A percentile compares a stretch with the other conserved stretches of the same genome.
Conservation (phyloP, 805 yeast genomes). For the Metschnikowia matae region DNA sequence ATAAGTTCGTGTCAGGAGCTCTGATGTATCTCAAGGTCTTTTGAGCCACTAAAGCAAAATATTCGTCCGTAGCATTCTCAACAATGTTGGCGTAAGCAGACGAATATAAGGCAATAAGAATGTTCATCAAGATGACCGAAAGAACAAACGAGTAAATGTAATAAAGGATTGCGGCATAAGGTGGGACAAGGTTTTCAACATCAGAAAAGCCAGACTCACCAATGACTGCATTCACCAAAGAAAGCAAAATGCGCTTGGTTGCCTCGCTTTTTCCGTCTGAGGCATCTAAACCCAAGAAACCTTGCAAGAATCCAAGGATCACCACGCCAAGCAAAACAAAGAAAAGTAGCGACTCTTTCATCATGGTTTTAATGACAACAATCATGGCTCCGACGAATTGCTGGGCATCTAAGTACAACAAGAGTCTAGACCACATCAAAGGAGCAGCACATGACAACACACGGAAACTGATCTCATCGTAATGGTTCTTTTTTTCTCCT, state of each 20-base stretch:
- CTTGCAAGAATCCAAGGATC: conserved; percentile 78
- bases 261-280: conserved; percentile 83
- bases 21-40: conserved; percentile 79
- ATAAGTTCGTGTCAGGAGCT: conserved; percentile 84
- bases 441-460: conserved; percentile 79
- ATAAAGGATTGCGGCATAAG: conserved; percentile 77
- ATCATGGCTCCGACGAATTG: conserved; percentile 85
- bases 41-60: conserved; percentile 77
- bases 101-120: conserved; percentile 79
- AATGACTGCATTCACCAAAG: conserved; percentile 66
- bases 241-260: conserved; percentile 57
- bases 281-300: conserved; percentile 80
- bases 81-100: conserved; percentile 79
- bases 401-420: conserved; percentile 73
- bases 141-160: conserved; percentile 75
- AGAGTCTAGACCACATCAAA: conserved; percentile 75
- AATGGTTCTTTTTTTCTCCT: conserved; percentile 23
- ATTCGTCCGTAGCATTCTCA: conserved; percentile 80
- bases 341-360: conserved; percentile 81
- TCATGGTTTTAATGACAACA: conserved; percentile 78
- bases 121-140: conserved; percentile 71
- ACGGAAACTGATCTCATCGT: conserved; percentile 62
- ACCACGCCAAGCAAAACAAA: conserved; percentile 69
- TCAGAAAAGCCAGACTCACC: conserved; percentile 72
- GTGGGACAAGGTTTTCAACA: conserved; percentile 71